Conservation (phyloP, 1,284 basidiomycete species). For the Mixia osmundae region DNA sequence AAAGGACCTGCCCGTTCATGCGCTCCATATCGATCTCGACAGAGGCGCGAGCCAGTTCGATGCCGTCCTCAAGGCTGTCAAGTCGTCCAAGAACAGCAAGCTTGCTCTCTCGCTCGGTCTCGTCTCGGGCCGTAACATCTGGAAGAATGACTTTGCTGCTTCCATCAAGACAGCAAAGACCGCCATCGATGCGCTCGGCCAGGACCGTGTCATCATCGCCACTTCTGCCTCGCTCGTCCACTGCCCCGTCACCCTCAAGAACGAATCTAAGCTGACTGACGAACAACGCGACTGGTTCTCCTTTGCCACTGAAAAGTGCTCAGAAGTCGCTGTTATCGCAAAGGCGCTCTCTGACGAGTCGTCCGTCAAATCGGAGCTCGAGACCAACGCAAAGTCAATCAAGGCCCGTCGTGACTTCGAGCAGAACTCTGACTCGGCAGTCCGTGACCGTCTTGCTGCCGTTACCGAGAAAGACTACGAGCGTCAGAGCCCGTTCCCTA, state of each 20-base stretch:
- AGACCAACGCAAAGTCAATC: constrained; percentile 77
- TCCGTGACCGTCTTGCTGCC: constrained; percentile 81
- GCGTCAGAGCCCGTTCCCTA: constrained; percentile 73
- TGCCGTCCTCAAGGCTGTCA: constrained; percentile 56
- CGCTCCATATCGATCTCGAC: constrained; percentile 91
- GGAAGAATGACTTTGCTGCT: constrained; percentile 86
- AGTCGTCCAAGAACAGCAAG: constrained; percentile 49
- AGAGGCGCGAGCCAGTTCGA: constrained; percentile 80
- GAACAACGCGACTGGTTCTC: constrained; percentile 98
- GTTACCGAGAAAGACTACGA: constrained; percentile 72
- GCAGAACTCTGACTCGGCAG: constrained; percentile 75
- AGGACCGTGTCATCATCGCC: constrained; percentile 72
- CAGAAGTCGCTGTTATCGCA: constrained; percentile 72
- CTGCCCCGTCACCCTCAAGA: constrained; percentile 83
- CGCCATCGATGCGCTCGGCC: constrained; percentile 56
- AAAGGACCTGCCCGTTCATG: constrained; percentile 76
- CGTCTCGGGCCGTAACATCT: constrained; percentile 97
- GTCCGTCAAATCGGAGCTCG: constrained; percentile 36
- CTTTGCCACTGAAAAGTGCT: constrained; percentile 90
- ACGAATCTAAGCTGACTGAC: constrained; percentile 71
- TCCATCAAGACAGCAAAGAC: constrained; percentile 66
- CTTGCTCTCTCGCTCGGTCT: constrained; percentile 80
- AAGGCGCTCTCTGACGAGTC: constrained; percentile 62
- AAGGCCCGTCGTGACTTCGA: constrained; percentile 90
- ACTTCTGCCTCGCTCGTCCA: constrained; percentile 96